phyloP scores from a whole-genome alignment of 768 basidiomycete species.

The Filobasidium wieringae region DNA sequence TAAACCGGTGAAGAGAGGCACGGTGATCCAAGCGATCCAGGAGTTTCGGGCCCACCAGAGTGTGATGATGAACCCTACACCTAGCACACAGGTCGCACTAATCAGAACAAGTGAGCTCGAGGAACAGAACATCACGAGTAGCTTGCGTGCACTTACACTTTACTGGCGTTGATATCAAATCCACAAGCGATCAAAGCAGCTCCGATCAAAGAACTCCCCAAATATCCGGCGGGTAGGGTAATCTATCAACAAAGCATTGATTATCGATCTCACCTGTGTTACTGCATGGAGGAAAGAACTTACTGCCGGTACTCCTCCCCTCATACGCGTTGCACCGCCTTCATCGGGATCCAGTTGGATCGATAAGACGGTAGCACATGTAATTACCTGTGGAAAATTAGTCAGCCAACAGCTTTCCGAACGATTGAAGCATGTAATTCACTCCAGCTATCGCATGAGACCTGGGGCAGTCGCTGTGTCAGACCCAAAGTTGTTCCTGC shows the following conservation, averaged over 20 bases:
- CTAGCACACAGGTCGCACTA: constrained; percentile 29
- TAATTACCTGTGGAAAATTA: constrained; percentile 13
- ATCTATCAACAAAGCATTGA: constrained; percentile 14
- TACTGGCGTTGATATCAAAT: constrained; percentile 38
- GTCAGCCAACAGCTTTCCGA: constrained; percentile 19
- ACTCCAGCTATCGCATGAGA: constrained; percentile 38
- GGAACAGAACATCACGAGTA: neutral
- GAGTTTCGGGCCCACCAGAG: constrained; percentile 36
- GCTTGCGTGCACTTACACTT: constrained; percentile 18
- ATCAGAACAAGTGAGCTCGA: neutral
- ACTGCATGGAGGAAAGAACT: constrained; percentile 1
- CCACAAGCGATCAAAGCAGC: constrained; percentile 33
- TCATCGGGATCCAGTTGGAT: constrained; percentile 35
- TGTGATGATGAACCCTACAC: constrained; percentile 31
- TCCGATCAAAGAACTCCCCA: constrained; percentile 37
- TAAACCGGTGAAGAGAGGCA: constrained; percentile 28
- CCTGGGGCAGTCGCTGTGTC: constrained; percentile 2
- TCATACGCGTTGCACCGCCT: constrained; percentile 38
- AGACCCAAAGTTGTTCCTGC: neutral
- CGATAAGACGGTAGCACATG: constrained; percentile 13
- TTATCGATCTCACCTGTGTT: neutral
- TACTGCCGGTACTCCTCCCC: constrained; percentile 38
- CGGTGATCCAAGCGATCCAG: constrained; percentile 34
- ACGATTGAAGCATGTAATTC: constrained; percentile 1
- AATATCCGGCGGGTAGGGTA: constrained; percentile 37